Evolutionary conservation across 2,329 filamentous ascomycete genomes (phyloP), one percentile per base, ranked within the genome.

Genomic region (Fusarium hainanense): DNA sequence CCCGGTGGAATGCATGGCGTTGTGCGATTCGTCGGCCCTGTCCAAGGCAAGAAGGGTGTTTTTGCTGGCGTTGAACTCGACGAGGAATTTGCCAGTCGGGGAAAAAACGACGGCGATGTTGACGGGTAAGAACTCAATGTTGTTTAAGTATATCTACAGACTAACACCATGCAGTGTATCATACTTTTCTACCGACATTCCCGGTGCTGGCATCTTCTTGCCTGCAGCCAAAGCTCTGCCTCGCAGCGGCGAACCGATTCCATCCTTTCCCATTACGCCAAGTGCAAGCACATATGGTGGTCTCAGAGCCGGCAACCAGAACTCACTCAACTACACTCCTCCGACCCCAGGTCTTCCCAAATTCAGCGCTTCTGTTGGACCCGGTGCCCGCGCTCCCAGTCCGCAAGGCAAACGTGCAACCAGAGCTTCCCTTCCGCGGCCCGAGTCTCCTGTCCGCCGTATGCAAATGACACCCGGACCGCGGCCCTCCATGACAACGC

Each of bases 51-150:
- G 84, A 93, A 92, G 73, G 96, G 96, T 52, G 88, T 88, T 21
- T 99, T 99, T 84, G 94, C 93, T 32, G 96, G 96, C 47, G 93
- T 99, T 37, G 96, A 99, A 80, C 85, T 99, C 68, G 89, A 91
- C 75, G 84, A 88, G 55, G 92, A 97, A 72, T 97, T 91, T 82
- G 92, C 94, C 34, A 80, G 86, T 54, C 89, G 92, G 77, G 96
- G 96, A 34, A 99, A 99, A 85, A 99, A 99, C 77, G 97, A 88
- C 75, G 96, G 96, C 69, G 94, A 97, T 79, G 96, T 98, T 57
- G 95, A 98, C 73, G 96, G 95, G 93, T 95, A 85, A 81, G 88
- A 46, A 47, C 12, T 37, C 18, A 21, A n/a, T 21, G 21, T 44
- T n/a, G 3, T 30, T 27, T 54, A n/a, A 43, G 23, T 7, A 14